Conservation (phyloP, 1,284 basidiomycete species). For the Porodaedalea pini region DNA sequence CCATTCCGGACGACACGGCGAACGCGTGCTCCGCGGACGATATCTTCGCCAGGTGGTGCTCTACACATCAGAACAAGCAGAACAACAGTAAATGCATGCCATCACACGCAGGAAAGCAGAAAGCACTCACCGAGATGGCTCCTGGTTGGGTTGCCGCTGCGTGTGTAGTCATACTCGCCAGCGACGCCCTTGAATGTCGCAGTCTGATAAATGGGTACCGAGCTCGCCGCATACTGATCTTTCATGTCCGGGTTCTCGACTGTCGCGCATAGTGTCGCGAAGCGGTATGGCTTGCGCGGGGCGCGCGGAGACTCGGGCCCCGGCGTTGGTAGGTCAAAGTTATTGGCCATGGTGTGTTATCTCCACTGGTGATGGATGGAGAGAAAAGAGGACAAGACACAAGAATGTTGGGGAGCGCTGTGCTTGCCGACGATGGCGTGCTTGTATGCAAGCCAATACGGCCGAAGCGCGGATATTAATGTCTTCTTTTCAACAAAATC, state of each 20-base stretch:
- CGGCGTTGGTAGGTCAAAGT: slow-evolving; percentile 58
- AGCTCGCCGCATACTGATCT: slow-evolving; percentile 94
- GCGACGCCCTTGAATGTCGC: slow-evolving; percentile 97
- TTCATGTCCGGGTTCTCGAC: slow-evolving; percentile 85
- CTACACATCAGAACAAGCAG: slow-evolving; percentile 38
- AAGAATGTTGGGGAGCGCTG: neutral
- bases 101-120: neutral
- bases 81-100: slow-evolving; percentile 8
- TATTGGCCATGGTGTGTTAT: slow-evolving; percentile 9
- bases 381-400: neutral
- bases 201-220: slow-evolving; percentile 96
- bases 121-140: slow-evolving; percentile 78
- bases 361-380: neutral
- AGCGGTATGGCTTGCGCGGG: slow-evolving; percentile 67
- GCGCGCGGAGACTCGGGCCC: slow-evolving; percentile 71
- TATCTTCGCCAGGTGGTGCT: slow-evolving; percentile 94
- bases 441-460: neutral
- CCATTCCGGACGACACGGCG: slow-evolving; percentile 96
- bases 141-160: slow-evolving; percentile 96
- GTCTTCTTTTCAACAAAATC: too few relatives aligned
- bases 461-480: neutral
- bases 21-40: slow-evolving; percentile 87
- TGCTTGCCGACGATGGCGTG: slow-evolving; percentile 13
- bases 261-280: slow-evolving; percentile 87
- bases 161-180: slow-evolving; percentile 90